Conservation (phyloP, 2,329 filamentous ascomycete genomes). For the Sordariomycetes sp. region DNA sequence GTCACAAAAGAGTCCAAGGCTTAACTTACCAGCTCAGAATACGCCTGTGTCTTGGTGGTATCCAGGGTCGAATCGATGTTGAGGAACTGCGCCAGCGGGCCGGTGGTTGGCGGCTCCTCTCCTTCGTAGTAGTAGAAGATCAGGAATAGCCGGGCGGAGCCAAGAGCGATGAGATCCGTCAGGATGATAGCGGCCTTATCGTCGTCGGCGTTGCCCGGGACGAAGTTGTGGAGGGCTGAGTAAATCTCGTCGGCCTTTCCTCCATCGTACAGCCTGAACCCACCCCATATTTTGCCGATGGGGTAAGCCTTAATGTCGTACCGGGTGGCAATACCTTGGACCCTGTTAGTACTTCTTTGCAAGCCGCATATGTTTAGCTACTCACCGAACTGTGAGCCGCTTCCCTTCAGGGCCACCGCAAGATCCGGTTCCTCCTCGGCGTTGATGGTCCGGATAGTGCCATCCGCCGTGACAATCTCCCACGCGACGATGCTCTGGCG, state of each 20-base stretch:
- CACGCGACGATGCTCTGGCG: constrained; percentile 13
- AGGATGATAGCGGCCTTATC: constrained; percentile 19
- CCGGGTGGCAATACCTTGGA: constrained; percentile 20
- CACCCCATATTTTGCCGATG: constrained; percentile 25
- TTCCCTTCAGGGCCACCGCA: constrained; percentile 15
- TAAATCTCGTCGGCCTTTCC: constrained; percentile 17
- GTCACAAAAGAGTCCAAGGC: neutral
- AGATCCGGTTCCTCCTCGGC: constrained; percentile 14
- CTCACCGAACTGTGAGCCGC: constrained; percentile 17
- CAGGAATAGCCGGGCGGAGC: constrained; percentile 11
- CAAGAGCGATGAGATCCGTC: constrained; percentile 11
- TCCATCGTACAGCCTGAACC: constrained; percentile 19
- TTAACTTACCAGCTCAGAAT: constrained; percentile 17
- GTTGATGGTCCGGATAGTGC: constrained; percentile 14
- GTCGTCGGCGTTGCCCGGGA: constrained; percentile 13
- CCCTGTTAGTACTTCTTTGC: neutral
- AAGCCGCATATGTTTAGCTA: neutral
- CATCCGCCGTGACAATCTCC: constrained; percentile 15
- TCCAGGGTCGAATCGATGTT: constrained; percentile 14
- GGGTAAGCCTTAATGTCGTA: constrained; percentile 19
- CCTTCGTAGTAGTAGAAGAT: constrained; percentile 24
- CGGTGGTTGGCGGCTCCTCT: constrained; percentile 16
- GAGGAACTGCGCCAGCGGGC: constrained; percentile 19
- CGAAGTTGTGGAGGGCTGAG: constrained; percentile 20
- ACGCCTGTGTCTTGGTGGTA: constrained; percentile 15